phyloP scores from a whole-genome alignment of 2,329 filamentous ascomycete species.

The Sporothrix curviconia region DNA sequence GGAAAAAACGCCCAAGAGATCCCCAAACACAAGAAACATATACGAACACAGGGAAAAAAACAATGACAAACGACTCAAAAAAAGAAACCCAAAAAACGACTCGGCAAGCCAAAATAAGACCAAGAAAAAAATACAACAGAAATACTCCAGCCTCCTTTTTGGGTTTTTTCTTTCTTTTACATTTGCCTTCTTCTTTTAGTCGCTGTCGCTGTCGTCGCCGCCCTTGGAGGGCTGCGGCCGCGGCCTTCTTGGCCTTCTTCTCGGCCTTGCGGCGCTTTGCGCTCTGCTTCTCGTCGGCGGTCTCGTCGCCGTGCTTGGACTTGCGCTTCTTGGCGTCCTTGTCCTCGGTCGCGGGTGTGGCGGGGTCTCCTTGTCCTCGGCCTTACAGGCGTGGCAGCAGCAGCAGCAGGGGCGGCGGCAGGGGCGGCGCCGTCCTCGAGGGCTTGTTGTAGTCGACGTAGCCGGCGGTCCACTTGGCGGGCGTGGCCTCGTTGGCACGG shows the following conservation, averaged over 20 bases:
- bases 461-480: conserved; percentile 82
- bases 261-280: conserved; percentile 28
- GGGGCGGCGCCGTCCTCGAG: conserved; percentile 38
- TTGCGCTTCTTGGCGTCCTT: conserved; percentile 68
- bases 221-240: conserved; percentile 15
- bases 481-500: conserved; percentile 84
- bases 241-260: conserved; percentile 27
- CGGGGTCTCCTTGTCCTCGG: conserved; percentile 19
- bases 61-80: background rate
- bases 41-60: background rate
- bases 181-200: background rate
- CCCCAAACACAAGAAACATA: background rate
- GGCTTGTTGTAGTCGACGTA: conserved; percentile 83
- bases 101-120: background rate
- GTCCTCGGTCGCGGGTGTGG: conserved; percentile 31
- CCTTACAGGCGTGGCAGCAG: conserved; percentile 26
- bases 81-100: background rate
- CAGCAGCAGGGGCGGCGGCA: conserved; percentile 37
- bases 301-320: conserved; percentile 67
- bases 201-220: conserved; percentile 23
- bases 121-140: background rate
- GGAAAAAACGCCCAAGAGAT: conserved; percentile 1
- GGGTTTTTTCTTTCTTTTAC: background rate
- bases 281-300: conserved; percentile 53
- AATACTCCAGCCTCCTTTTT: background rate